Conservation (phyloP, 2,329 filamentous ascomycete genomes). For the Microdochium bolleyi region DNA sequence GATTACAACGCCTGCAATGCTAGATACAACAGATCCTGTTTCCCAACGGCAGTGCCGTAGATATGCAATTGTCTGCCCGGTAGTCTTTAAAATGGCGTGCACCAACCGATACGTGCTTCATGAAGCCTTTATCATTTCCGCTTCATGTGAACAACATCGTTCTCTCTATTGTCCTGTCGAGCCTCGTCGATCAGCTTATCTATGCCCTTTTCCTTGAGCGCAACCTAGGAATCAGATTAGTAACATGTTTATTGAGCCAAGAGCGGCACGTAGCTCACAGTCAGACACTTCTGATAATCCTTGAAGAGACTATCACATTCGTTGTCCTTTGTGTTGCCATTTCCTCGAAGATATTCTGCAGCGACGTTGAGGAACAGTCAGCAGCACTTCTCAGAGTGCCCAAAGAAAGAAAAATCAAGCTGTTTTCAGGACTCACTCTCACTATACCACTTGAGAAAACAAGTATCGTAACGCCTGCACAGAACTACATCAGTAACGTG, state of each 20-base stretch:
- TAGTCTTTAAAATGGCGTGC: no score
- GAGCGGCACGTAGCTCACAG: slow-evolving; percentile 42
- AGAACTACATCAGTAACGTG: neutral
- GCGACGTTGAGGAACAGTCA: neutral
- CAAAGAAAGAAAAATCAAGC: neutral
- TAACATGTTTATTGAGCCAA: neutral
- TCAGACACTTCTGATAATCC: slow-evolving; percentile 80
- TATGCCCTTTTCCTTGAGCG: slow-evolving; percentile 81
- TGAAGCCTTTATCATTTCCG: slow-evolving; percentile 21
- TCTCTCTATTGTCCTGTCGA: slow-evolving; percentile 80
- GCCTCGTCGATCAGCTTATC: slow-evolving; percentile 90
- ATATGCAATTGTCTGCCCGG: no score
- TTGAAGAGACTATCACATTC: slow-evolving; percentile 84
- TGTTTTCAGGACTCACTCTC: slow-evolving; percentile 61
- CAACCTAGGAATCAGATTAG: slow-evolving; percentile 47
- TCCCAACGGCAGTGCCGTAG: no score
- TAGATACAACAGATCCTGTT: no score
- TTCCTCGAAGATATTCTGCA: slow-evolving; percentile 81
- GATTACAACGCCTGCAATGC: no score
- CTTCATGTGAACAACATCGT: slow-evolving; percentile 63
- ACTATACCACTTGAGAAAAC: slow-evolving; percentile 98
- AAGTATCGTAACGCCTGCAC: slow-evolving; percentile 82
- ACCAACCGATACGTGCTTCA: no score
- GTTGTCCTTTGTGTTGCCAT: slow-evolving; percentile 63
- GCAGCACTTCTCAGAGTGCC: neutral